These are phyloP conservation scores for Xerocomus amazonicus DNA, from an alignment of 1,284 basidiomycete species.

Conservation along the genomic window DNA sequence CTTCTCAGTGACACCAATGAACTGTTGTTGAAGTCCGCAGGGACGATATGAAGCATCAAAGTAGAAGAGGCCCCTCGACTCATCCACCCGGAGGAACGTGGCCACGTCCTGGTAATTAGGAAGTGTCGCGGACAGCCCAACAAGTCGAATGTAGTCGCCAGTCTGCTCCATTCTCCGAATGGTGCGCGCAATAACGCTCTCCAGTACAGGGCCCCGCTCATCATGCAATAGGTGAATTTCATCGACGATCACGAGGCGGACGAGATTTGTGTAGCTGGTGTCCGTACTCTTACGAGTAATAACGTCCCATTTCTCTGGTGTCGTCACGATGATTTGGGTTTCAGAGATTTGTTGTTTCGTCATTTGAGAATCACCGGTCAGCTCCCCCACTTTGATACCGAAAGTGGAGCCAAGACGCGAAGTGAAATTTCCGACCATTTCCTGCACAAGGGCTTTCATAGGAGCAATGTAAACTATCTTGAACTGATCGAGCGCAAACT, in stretches of 20 bases:
- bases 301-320: constrained; percentile 99
- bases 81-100: constrained; percentile 94
- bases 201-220: constrained; percentile 96
- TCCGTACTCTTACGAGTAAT: constrained; percentile 98
- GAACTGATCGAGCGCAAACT: constrained; percentile 89
- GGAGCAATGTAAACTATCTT: constrained; percentile 99
- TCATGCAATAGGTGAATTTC: constrained; percentile 98
- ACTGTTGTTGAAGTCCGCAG: constrained; percentile 90
- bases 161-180: constrained; percentile 96
- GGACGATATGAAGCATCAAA: constrained; percentile 95
- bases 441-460: constrained; percentile 98
- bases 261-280: constrained; percentile 95
- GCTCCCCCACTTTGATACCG: constrained; percentile 88
- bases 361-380: constrained; percentile 97
- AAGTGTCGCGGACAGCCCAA: constrained; percentile 94
- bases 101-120: constrained; percentile 99
- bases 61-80: constrained; percentile 91
- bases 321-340: constrained; percentile 98
- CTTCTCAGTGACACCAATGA: constrained; percentile 98
- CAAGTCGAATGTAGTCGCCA: constrained; percentile 86
- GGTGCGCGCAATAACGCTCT: constrained; percentile 88
- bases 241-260: constrained; percentile 95
- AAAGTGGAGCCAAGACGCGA: constrained; percentile 73
- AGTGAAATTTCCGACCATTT: constrained; percentile 93
- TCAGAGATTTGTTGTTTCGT: constrained; percentile 97